A percentile compares a stretch with the other conserved stretches of the same genome.
phyloP scores from a whole-genome alignment of 768 basidiomycete species.

The Termitomyces sp. region DNA sequence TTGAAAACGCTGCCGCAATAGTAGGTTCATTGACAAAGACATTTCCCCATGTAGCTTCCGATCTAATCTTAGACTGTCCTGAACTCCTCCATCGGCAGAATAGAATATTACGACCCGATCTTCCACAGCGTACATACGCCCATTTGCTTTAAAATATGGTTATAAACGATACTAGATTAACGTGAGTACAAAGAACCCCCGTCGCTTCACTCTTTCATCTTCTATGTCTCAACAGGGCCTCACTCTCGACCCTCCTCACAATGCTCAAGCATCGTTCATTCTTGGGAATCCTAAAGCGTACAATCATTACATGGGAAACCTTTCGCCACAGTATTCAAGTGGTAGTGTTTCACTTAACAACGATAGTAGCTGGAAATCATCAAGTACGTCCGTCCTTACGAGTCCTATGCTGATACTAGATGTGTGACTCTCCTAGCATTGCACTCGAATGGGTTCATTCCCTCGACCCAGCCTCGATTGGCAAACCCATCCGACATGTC shows the following conservation, averaged over 20 bases:
- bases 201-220: not conserved
- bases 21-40: conserved; percentile 5
- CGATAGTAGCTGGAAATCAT: conserved; percentile 3
- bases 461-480: conserved; percentile 7
- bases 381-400: conserved; percentile 2
- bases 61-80: conserved; percentile 9
- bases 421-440: not conserved
- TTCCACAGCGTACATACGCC: conserved; percentile 8
- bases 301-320: conserved; percentile 9
- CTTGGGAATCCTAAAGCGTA: conserved; percentile 6
- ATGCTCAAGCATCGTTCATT: conserved; percentile 10
- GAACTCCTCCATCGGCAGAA: conserved; percentile 1
- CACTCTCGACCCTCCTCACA: conserved; percentile 8
- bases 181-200: conserved; percentile 6
- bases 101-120: conserved; percentile 8
- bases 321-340: conserved; percentile 8
- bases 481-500: not conserved
- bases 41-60: conserved; percentile 15
- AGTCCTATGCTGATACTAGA: not conserved
- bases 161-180: conserved; percentile 12
- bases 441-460: not conserved
- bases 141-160: conserved; percentile 9
- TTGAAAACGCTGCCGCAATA: not conserved
- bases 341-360: not conserved
- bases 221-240: conserved; percentile 9